Base-by-base conservation (phyloP, 2,329 filamentous ascomycete genomes). In the Furcasterigmium sp. region DNA sequence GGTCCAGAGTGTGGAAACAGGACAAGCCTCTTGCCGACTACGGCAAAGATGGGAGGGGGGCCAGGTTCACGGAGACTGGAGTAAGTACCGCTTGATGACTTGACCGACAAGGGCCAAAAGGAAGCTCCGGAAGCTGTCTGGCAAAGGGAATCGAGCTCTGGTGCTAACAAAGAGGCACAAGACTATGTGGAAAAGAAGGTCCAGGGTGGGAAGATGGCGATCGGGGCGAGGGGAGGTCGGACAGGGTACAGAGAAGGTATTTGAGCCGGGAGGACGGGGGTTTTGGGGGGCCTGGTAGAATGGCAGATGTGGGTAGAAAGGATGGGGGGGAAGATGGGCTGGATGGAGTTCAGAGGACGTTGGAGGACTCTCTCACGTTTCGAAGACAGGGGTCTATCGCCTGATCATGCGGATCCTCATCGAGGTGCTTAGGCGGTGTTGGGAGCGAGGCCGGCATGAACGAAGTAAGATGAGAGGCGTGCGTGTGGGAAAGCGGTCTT, bases 241-340 rank as follows among this genome's bases (percentile, higher is more conserved):
- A 32, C 55, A 57, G 57, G 57, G 59, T 57, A 41, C 29, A 21
- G 29, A 35, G 29, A 35, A 57, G 51, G 51, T 60, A 59, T 59
- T 62, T 60, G 60, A 62, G 53, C 57, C 52, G 53, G 56, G 51
- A 56, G 52, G 53, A 59, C 55, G 58, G 57, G 51, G 53, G 56
- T 53, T 47, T 53, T 40, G 38, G 25, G 21, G 15, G 21, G n/a
- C 9, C 5, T 10, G 17, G 11, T 20, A 19, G 28, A 19, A 18
- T 35, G 17, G 17, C 4, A 14, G 11, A 18, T 28, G 42, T 19
- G 17, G 29, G 8, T 15, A 43, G n/a, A 15, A 20, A 23, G 25
- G 29, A 23, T 25, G 41, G 13, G 39, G 32, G 25, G 34, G 19
- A 34, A 25, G 32, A 26, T 18, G 18, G 20, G 28, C 30, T n/a